Evolutionary conservation across 768 basidiomycete genomes (phyloP).

Genomic region (Rhizopogon vulgaris): DNA sequence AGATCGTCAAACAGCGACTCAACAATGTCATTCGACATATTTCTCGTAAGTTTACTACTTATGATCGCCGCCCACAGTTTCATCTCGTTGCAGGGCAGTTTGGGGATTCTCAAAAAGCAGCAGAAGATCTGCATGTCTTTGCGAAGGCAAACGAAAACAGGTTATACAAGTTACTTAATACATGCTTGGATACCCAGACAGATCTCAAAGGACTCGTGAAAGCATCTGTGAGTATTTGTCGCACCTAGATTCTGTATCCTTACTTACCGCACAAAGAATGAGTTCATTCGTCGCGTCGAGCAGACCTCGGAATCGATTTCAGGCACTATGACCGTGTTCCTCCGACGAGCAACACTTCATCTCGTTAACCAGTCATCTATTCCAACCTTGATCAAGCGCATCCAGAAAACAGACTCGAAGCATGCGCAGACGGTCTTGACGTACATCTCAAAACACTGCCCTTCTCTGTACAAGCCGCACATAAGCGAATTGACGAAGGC

Average conservation of each 20-base stretch:
- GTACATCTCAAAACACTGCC: conserved; percentile 68
- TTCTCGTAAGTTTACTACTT: conserved; percentile 41
- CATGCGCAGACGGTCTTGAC: conserved; percentile 49
- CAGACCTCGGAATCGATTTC: conserved; percentile 55
- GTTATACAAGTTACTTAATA: conserved; percentile 79
- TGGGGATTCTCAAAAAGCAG: conserved; percentile 66
- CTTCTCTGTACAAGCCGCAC: conserved; percentile 69
- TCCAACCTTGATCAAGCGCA: conserved; percentile 68
- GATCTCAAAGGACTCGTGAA: conserved; percentile 80
- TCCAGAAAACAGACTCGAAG: conserved; percentile 39
- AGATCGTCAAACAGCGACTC: conserved; percentile 49
- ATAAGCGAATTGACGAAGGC: conserved; percentile 70
- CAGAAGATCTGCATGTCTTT: conserved; percentile 75
- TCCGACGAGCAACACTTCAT: conserved; percentile 65
- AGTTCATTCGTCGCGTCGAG: conserved; percentile 73
- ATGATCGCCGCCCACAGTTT: neutral
- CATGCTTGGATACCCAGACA: conserved; percentile 76
- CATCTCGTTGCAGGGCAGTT: conserved; percentile 36
- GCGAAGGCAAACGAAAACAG: conserved; percentile 83
- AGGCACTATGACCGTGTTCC: conserved; percentile 62
- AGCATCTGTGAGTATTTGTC: conserved; percentile 44
- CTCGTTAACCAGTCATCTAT: conserved; percentile 84
- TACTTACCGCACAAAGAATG: conserved; percentile 41
- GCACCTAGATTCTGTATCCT: neutral
- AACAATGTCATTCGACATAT: conserved; percentile 50